A percentile compares a stretch with the other conserved stretches of the same genome.
These are phyloP conservation scores for Globisporangium spiculum DNA, from an alignment of 352 stramenopile species.

Conservation along the genomic window DNA sequence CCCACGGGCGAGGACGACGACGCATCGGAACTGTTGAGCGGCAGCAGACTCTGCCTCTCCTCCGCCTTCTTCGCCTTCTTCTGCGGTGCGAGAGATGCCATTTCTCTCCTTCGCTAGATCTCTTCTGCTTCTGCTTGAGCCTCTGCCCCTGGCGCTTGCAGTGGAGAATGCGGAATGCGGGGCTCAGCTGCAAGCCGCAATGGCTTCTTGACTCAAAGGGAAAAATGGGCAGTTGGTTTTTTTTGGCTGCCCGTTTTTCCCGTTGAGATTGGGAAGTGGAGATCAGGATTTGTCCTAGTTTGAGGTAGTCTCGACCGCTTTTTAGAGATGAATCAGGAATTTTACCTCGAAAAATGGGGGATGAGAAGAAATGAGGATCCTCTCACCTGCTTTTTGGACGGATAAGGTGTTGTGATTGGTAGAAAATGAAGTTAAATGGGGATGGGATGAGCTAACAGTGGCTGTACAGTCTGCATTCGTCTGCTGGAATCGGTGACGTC, in stretches of 20 bases:
- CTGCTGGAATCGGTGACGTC: background rate
- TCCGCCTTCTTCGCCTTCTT: slow-evolving; percentile 7
- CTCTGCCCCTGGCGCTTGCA: background rate
- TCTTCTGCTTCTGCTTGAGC: background rate
- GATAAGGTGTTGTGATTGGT: background rate
- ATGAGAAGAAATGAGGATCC: background rate
- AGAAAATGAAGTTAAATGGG: background rate
- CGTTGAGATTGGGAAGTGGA: background rate
- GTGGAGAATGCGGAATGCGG: background rate
- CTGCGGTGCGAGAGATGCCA: background rate
- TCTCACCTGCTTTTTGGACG: background rate
- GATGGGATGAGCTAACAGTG: background rate
- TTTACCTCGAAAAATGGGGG: background rate
- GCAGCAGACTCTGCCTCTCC: slow-evolving; percentile 15
- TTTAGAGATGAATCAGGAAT: background rate
- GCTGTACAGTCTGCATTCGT: background rate
- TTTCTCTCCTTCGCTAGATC: background rate
- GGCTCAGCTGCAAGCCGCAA: background rate
- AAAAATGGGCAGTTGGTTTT: background rate
- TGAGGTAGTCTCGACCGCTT: background rate
- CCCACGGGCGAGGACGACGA: background rate
- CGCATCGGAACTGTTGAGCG: background rate
- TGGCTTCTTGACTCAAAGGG: background rate
- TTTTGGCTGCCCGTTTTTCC: background rate
- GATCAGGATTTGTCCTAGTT: background rate